Conservation (phyloP, 345 rosid genomes). For the Eucalyptus sp. region DNA sequence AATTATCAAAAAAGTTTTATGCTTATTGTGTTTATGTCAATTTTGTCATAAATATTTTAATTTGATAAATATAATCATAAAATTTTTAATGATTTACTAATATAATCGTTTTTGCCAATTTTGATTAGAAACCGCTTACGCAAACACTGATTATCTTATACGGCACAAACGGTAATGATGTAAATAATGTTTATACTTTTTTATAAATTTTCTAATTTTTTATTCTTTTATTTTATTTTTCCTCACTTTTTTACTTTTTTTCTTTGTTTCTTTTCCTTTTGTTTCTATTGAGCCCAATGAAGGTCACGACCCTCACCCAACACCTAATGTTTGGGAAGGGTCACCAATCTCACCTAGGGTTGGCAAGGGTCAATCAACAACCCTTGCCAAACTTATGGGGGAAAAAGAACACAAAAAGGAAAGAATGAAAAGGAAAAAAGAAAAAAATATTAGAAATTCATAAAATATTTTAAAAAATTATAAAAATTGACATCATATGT, state of each 20-base stretch:
- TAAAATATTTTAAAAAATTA: too few relatives aligned
- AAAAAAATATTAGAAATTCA: too few relatives aligned
- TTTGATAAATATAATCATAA: too few relatives aligned
- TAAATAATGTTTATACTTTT: too few relatives aligned
- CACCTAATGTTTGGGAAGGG: accelerated
- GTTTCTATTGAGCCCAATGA: accelerated
- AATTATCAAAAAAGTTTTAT: neutral
- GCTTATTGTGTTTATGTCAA: accelerated
- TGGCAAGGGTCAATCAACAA: accelerated
- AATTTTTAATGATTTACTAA: too few relatives aligned
- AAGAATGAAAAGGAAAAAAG: too few relatives aligned
- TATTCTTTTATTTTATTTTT: too few relatives aligned
- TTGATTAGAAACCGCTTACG: accelerated
- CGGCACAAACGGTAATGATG: accelerated
- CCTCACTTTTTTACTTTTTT: accelerated
- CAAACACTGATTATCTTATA: accelerated
- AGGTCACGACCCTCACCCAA: accelerated
- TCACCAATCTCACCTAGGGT: too few relatives aligned
- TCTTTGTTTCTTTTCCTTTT: too few relatives aligned
- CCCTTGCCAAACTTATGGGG: too few relatives aligned
- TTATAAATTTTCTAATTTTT: accelerated
- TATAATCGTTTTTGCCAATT: accelerated
- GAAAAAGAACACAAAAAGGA: accelerated
- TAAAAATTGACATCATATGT: accelerated
- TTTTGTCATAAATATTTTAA: accelerated